Conservation (phyloP, 2,329 filamentous ascomycete genomes). For the Fusarium circinatum region DNA sequence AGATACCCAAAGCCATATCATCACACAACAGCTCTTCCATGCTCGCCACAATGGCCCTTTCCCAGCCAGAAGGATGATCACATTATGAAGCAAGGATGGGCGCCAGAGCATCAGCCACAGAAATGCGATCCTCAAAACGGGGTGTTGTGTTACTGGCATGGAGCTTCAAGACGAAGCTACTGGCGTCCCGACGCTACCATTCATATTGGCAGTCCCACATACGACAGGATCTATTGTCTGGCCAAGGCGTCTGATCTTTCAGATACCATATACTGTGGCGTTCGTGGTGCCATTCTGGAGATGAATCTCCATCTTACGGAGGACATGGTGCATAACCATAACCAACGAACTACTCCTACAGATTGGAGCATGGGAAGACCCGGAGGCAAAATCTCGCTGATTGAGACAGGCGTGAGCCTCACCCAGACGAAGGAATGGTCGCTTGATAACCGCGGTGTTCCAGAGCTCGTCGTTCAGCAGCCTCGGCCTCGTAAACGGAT, state of each 20-base stretch:
- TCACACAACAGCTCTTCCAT: conserved; percentile 60
- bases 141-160: conserved; percentile 59
- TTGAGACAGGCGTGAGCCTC: conserved; percentile 48
- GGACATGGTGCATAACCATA: conserved; percentile 20
- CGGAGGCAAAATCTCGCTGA: conserved; percentile 39
- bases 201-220: conserved; percentile 52
- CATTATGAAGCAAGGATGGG: conserved; percentile 18
- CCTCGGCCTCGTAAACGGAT: conserved; percentile 3
- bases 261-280: conserved; percentile 60
- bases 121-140: conserved; percentile 51
- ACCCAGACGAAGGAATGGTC: conserved; percentile 37
- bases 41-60: conserved; percentile 52
- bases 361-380: conserved; percentile 42
- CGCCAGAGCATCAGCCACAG: conserved; percentile 9
- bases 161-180: conserved; percentile 53
- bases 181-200: conserved; percentile 62
- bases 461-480: conserved; percentile 38
- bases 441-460: conserved; percentile 36
- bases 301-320: conserved; percentile 47
- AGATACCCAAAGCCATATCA: conserved; percentile 60
- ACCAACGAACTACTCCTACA: conserved; percentile 26
- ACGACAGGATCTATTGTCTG: conserved; percentile 57
- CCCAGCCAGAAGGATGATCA: conserved; percentile 29
- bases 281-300: conserved; percentile 60
- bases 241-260: conserved; percentile 59